These are phyloP conservation scores for Alternaria rosae DNA, from an alignment of 2,329 filamentous ascomycete species.

Conservation along the genomic window DNA sequence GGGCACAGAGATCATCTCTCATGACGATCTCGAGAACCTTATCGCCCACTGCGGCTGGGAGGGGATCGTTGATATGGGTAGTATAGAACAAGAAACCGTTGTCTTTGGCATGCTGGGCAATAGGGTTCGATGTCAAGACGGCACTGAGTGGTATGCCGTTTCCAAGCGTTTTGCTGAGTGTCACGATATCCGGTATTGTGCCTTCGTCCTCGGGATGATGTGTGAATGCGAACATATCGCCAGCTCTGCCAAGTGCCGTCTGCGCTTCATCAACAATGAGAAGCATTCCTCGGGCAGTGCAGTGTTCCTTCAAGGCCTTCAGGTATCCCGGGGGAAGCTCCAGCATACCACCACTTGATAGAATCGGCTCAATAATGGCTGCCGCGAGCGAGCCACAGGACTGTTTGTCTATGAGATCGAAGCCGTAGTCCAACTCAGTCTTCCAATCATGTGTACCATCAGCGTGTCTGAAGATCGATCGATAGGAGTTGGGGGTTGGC, in stretches of 20 bases:
- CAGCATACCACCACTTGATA: slow-evolving; percentile 67
- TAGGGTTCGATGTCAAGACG: slow-evolving; percentile 63
- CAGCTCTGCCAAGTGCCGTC: slow-evolving; percentile 46
- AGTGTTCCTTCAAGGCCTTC: slow-evolving; percentile 58
- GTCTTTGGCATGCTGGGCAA: slow-evolving; percentile 59
- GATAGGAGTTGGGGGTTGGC: slow-evolving; percentile 67
- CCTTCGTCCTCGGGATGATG: slow-evolving; percentile 38
- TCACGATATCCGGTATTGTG: slow-evolving; percentile 62
- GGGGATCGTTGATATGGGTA: slow-evolving; percentile 69
- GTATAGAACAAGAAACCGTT: slow-evolving; percentile 65
- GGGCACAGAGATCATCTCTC: slow-evolving; percentile 61
- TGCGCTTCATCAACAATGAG: slow-evolving; percentile 51
- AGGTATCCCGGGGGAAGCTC: slow-evolving; percentile 67
- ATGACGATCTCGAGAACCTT: slow-evolving; percentile 69
- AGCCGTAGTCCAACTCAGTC: slow-evolving; percentile 69
- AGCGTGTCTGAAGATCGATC: slow-evolving; percentile 65
- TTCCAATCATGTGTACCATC: slow-evolving; percentile 72
- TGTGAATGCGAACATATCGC: slow-evolving; percentile 61
- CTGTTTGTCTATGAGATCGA: slow-evolving; percentile 66
- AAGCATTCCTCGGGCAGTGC: slow-evolving; percentile 43
- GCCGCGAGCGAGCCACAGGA: slow-evolving; percentile 69
- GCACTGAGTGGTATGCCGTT: slow-evolving; percentile 67
- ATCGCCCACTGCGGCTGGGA: slow-evolving; percentile 66
- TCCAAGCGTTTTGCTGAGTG: slow-evolving; percentile 67
- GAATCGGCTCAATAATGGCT: slow-evolving; percentile 68